Percentiles rank a stretch among this genome's conserved stretches.
Conservation (phyloP, 2,329 filamentous ascomycete species). For the Aspergillus sp. region DNA sequence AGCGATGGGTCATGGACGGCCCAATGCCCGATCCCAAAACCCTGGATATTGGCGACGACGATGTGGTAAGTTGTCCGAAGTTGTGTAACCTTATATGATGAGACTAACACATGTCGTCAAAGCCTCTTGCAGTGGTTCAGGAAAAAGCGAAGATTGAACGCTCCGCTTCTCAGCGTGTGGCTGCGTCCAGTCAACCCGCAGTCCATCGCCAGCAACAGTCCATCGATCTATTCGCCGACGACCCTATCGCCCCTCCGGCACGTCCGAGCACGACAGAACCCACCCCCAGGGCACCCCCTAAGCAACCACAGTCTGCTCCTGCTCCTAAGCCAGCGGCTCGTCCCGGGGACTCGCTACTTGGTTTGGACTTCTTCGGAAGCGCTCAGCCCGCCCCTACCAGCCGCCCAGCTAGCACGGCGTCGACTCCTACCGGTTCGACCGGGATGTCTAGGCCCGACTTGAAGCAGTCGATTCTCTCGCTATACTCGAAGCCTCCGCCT, state of each 20-base stretch:
- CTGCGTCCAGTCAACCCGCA: constrained; percentile 47
- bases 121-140: constrained; percentile 68
- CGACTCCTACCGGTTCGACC: constrained; percentile 57
- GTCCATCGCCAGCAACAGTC: constrained; percentile 50
- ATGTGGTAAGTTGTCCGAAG: constrained; percentile 62
- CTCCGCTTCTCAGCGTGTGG: constrained; percentile 56
- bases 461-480: constrained; percentile 94
- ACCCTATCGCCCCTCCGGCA: constrained; percentile 62
- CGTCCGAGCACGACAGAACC: constrained; percentile 74
- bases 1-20: constrained; percentile 99
- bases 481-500: constrained; percentile 83
- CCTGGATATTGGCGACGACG: constrained; percentile 84
- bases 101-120: constrained; percentile 19
- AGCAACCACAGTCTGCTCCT: constrained; percentile 56
- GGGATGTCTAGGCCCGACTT: constrained; percentile 83
- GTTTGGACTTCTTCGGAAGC: constrained; percentile 87
- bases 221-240: constrained; percentile 80
- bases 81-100: neutral
- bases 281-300: constrained; percentile 62
- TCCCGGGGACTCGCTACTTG: constrained; percentile 80
- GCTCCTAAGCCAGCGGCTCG: constrained; percentile 59
- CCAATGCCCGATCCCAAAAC: constrained; percentile 89
- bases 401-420: constrained; percentile 78
- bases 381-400: constrained; percentile 66
- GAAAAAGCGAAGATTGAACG: constrained; percentile 69